Base-by-base conservation (phyloP, 2,329 filamentous ascomycete genomes). In the Colletotrichum phormii region DNA sequence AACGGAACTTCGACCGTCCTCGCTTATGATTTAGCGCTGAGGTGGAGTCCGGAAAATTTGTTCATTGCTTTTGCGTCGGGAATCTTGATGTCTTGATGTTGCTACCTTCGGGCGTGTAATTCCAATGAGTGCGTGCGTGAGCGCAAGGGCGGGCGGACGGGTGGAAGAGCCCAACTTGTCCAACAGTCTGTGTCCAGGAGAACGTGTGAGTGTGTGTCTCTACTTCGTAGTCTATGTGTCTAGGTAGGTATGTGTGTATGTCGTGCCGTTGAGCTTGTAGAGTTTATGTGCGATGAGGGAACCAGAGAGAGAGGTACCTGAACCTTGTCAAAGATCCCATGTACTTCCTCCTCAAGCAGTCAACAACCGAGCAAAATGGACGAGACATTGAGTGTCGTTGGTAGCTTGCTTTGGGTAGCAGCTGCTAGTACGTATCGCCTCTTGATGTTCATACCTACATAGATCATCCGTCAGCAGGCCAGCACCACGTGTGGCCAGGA, bases 41-140 rank as follows among this genome's bases (percentile, higher is more conserved):
- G 49, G 55, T 67, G 64, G 35, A 57, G 57, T 31, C 57, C 57
- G 64, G 53, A 67, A 67, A 57, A 49, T 51, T 54, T 33, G 22
- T 26, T 59, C 31, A 8, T 51, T 31, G 24, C 64, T 60, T 59
- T 59, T 24, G 26, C 46, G 31, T 22, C 42, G 42, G 61, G 49
- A 64, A 51, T 54, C 61, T 49, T 37, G 31, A 46, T 15, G 22
- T 59, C 54, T 29, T 18, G n/a, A 35, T 29, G 37, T 51, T 33
- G 61, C 22, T 53, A 22, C 55, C 61, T 49, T 59, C 35, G 18
- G 37, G 61, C 53, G 35, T 69, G 22, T 26, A 24, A 18, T 64
- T 64, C 53, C 53, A 31, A 22, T n/a, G 42, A 46, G 42, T 46
- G 42, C 42, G 18, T 46, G 15, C 42, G 42, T n/a, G 42, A 8